Percentiles rank a stretch among this genome's conserved stretches.
Evolutionary conservation across 352 stramenopile species (phyloP).

Genomic region (Globisporangium takayamanum): DNA sequence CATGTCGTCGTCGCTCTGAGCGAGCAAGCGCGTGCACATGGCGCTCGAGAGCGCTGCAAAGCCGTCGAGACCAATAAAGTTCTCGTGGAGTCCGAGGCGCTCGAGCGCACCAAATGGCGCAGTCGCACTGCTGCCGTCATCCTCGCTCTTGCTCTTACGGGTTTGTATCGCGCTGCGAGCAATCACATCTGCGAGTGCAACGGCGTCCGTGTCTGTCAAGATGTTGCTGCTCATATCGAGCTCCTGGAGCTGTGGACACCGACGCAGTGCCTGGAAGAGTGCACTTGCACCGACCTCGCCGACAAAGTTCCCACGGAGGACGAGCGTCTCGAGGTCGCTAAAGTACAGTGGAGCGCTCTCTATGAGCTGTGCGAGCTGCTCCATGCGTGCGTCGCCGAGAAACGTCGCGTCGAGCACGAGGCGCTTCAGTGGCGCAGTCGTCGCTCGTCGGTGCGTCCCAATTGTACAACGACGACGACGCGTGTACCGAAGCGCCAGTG

Average conservation of each 20-base stretch:
- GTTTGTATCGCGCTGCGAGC: conserved; percentile 15
- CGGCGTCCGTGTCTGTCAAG: conserved; percentile 44
- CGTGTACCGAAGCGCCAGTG: conserved; percentile 17
- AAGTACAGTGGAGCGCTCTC: conserved; percentile 20
- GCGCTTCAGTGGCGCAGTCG: conserved; percentile 12
- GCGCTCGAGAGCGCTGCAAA: conserved; percentile 53
- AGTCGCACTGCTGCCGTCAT: neutral
- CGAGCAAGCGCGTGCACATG: conserved; percentile 12
- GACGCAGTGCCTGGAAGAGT: conserved; percentile 25
- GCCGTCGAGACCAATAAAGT: conserved; percentile 61
- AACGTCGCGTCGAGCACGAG: conserved; percentile 58
- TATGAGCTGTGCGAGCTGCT: conserved; percentile 30
- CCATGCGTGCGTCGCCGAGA: conserved; percentile 40
- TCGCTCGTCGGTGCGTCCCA: neutral
- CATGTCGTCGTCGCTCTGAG: conserved; percentile 7
- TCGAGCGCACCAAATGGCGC: conserved; percentile 19
- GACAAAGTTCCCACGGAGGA: conserved; percentile 60
- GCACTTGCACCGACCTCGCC: conserved; percentile 36
- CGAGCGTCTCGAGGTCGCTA: conserved; percentile 24
- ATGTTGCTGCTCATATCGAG: conserved; percentile 54
- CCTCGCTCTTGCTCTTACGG: neutral
- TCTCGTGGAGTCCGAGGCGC: conserved; percentile 40
- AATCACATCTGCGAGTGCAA: conserved; percentile 28
- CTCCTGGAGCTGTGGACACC: conserved; percentile 18
- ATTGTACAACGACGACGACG: neutral